Evolutionary conservation across 768 basidiomycete species (phyloP), one percentile per base, ranked within the genome.

Genomic region (Clitopilus passeckerianus): DNA sequence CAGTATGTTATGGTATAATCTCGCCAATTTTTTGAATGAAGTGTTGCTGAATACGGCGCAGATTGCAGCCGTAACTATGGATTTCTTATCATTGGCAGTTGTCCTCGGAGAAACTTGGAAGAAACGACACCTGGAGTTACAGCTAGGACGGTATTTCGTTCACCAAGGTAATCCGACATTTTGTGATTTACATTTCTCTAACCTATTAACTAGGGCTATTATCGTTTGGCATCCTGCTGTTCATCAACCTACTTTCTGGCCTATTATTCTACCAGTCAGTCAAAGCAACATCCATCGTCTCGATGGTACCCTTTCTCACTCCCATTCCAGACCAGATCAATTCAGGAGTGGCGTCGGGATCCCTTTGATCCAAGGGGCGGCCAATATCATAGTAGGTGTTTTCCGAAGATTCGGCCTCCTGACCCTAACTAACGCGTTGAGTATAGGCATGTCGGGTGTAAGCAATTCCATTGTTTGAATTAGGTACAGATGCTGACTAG

Each of bases 21-120:
- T 20, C 34, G n/a, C 33, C 16, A 15, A 12, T 18, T 37, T 23
- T 3, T 9, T 20, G 18, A n/a, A 33, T n/a, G 34, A 56, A 9
- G 37, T 30, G 3, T 30, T 30, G 27, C 46, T 58, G 57, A 54
- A 7, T 27, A 34, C 16, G 10, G 14, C 27, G 1, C 41, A 77
- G 76, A 43, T 73, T 33, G 75, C 74, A 2, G 71, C 74, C 20
- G 63, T 70, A 1, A 58, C 72, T 43, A 77, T 77, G 76, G 76
- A 79, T 54, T 60, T 74, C 16, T 18, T 74, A 10, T 76, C 75
- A n/a, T 59, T 77, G 57, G 57, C 61, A 23, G 65, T 76, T 33
- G 74, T 77, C 24, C 58, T 74, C 23, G 50, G 72, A 64, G 77
- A 12, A 59, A n/a, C 24, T n/a, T 34, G 66, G 20, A 70, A 66